Percentiles rank a stretch among this genome's conserved stretches.
Conservation (phyloP, 2,329 filamentous ascomycete species). For the Pseudogymnoascus sp. region DNA sequence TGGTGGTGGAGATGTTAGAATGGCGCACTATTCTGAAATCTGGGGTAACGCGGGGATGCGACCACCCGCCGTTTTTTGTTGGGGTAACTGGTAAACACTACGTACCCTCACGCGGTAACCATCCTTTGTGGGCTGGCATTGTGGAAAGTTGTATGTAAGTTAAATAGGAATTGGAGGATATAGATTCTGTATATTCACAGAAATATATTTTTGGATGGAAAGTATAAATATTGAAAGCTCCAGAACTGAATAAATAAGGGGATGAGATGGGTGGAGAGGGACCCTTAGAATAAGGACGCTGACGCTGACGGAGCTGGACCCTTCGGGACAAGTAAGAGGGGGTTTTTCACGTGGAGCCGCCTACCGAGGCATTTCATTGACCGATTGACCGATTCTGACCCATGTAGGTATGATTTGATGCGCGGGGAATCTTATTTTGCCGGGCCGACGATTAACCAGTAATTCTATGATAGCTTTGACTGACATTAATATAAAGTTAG, state of each 20-base stretch:
- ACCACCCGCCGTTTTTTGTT: not conserved
- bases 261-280: not conserved
- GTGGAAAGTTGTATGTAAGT: not conserved
- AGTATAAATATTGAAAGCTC: not conserved
- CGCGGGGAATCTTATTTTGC: constrained; percentile 1
- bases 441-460: not conserved
- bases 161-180: not conserved
- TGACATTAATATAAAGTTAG: constrained; percentile 6
- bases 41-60: not conserved
- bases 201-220: not conserved
- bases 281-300: not conserved
- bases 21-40: not conserved
- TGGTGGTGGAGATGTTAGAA: constrained; percentile 17
- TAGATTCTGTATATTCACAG: not conserved
- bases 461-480: not conserved
- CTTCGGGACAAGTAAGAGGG: constrained; percentile 1
- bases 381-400: not conserved
- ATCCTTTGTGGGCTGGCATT: not conserved
- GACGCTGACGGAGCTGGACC: not conserved
- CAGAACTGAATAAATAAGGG: not conserved
- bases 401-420: not conserved
- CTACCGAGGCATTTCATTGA: constrained; percentile 5
- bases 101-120: not conserved
- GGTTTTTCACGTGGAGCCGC: not conserved
- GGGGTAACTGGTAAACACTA: not conserved